Conservation (phyloP, 129 eudicot species). For the Chrysanthemum makinoi region DNA sequence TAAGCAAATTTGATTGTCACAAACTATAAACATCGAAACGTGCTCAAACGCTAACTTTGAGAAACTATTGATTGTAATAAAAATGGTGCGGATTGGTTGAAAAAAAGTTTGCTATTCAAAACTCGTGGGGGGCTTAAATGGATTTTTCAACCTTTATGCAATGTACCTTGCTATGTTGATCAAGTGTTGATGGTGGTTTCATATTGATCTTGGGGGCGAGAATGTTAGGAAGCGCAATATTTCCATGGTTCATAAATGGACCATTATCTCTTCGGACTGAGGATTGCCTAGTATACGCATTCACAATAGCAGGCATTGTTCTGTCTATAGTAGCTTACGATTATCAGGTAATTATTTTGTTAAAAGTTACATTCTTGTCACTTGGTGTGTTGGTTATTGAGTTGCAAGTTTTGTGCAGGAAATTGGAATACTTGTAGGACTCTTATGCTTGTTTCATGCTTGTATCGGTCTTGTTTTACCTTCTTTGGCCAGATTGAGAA, state of each 20-base stretch:
- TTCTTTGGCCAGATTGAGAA: constrained; percentile 87
- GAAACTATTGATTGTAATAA: no score
- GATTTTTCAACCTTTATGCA: no score
- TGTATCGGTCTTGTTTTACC: constrained; percentile 79
- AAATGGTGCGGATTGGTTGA: no score
- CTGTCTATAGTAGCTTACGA: constrained; percentile 83
- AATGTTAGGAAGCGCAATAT: constrained; percentile 88
- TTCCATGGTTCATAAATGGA: constrained; percentile 77
- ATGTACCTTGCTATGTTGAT: no score
- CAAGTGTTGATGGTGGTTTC: no score
- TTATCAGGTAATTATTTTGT: constrained; percentile 63
- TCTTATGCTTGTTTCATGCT: constrained; percentile 80
- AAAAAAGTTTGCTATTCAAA: no score
- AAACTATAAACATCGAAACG: no score
- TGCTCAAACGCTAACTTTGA: no score
- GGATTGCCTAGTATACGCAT: constrained; percentile 67
- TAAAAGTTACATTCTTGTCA: not conserved
- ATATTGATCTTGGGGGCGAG: constrained; percentile 54
- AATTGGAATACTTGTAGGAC: constrained; percentile 69
- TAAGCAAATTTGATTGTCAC: no score
- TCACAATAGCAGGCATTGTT: constrained; percentile 52
- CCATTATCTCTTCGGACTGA: constrained; percentile 64
- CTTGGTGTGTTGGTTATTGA: not conserved
- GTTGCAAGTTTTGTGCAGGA: constrained; percentile 51
- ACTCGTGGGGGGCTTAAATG: no score